phyloP scores from a whole-genome alignment of 1,139 yeast species.

The Debaryomyces subglobosus region DNA sequence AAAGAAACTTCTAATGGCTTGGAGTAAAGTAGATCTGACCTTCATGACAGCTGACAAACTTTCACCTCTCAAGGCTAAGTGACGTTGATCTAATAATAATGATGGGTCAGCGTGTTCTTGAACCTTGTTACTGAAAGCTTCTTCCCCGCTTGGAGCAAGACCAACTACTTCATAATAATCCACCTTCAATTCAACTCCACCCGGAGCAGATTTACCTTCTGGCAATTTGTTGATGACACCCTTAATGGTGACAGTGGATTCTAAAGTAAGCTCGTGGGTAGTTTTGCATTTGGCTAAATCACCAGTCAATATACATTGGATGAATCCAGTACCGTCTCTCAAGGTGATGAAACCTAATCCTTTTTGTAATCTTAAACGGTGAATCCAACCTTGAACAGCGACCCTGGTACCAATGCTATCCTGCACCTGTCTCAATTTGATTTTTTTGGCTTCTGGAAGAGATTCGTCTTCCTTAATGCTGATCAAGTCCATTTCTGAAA shows the following conservation, averaged over 20 bases:
- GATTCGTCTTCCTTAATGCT: conserved; percentile 70
- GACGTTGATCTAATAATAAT: conserved; percentile 90
- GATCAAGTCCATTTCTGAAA: conserved; percentile 77
- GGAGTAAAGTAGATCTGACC: conserved; percentile 82
- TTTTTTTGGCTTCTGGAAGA: conserved; percentile 67
- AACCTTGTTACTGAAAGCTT: conserved; percentile 90
- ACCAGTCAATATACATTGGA: conserved; percentile 88
- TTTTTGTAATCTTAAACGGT: conserved; percentile 90
- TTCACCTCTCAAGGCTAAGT: conserved; percentile 93
- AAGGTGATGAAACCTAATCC: conserved; percentile 88
- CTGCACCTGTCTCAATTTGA: conserved; percentile 63
- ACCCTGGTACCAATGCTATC: conserved; percentile 66
- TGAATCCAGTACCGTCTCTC: conserved; percentile 92
- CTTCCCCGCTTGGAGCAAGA: conserved; percentile 95
- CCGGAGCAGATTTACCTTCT: conserved; percentile 97
- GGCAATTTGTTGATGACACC: conserved; percentile 86
- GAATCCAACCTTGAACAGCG: conserved; percentile 90
- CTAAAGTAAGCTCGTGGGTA: conserved; percentile 84
- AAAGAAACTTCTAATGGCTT: conserved; percentile 75
- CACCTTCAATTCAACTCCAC: conserved; percentile 91
- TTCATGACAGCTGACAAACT: conserved; percentile 92
- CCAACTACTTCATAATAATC: conserved; percentile 90
- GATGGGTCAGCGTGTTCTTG: conserved; percentile 96
- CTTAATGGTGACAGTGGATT: conserved; percentile 76
- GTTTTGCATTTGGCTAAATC: conserved; percentile 89